Base-by-base conservation (phyloP, 2,329 filamentous ascomycete species). In the Verticillium nonalfalfae region DNA sequence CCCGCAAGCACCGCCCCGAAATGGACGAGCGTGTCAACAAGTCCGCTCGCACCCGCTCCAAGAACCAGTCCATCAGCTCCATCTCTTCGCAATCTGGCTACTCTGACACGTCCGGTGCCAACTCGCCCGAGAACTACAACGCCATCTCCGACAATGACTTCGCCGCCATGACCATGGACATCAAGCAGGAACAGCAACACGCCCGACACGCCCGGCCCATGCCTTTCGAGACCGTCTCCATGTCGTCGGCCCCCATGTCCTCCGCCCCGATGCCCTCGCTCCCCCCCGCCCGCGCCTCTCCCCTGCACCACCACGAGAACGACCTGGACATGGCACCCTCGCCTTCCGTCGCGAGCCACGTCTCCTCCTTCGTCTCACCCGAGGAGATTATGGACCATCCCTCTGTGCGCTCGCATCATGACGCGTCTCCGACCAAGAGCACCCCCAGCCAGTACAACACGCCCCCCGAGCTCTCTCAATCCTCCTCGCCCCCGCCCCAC, bases 1-100 rank as follows among this genome's bases (percentile, higher is more conserved):
- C 86, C 6, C 81, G 85, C 64, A 89, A 89, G 78, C 78, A 82
- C 65, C 74, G 85, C 7, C 85, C 85, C 0, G 83, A 86, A 56
- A 74, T 82, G 70, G 82, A 84, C 4, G 75, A 83, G 58, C 79
- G 85, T 9, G 72, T 81, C 59, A 81, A 85, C 2, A 88, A 88
- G 74, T 79, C 83, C n/a, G 72, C 80, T 1, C 76, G 79, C 56
- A 85, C 83, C 0, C 76, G 84, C 55, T 76, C 73, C 67, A 86
- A 84, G 76, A 85, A 85, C 75, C 78, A 80, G 72, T 83, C 81
- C n/a, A 60, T 62, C 15, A 81, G 79, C 2, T 75, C 75, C 2
- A 66, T 71, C 1, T 81, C 80, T 26, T 87, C 85, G 1, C 77
- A 81, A 59, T 84, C 84, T 2, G 81, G 76, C 21, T 85, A 79